Conservation (phyloP, 2,329 filamentous ascomycete species). For the Cordyceps javanica region DNA sequence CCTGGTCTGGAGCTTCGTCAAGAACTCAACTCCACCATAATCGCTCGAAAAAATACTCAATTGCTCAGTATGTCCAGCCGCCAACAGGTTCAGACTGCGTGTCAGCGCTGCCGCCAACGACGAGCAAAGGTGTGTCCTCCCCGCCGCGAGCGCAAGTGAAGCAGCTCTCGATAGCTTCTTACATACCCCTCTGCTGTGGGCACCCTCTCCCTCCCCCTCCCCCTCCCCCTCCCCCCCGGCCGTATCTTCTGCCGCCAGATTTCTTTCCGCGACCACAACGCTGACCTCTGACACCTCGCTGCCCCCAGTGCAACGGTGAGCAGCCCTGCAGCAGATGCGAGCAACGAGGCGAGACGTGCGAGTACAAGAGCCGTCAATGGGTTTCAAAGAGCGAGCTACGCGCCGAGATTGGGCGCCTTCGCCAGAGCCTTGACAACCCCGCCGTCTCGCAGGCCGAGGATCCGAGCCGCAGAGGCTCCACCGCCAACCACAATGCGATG, state of each 20-base stretch:
- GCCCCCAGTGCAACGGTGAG: conserved; percentile 8
- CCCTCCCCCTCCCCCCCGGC: no score
- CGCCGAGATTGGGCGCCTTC: conserved; percentile 19
- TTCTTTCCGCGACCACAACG: neutral
- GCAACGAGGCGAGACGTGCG: conserved; percentile 6
- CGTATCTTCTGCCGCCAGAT: neutral
- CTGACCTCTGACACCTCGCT: neutral
- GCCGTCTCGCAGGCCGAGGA: neutral
- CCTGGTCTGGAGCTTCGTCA: neutral
- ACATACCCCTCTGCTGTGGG: neutral
- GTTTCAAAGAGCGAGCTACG: conserved; percentile 17
- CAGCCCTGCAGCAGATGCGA: conserved; percentile 10
- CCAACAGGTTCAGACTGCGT: conserved; percentile 7
- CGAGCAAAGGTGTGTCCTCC: conserved; percentile 12
- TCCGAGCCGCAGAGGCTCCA: neutral
- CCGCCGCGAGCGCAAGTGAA: neutral
- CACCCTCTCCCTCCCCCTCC: neutral
- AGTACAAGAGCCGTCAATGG: conserved; percentile 8
- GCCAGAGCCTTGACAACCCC: conserved; percentile 8
- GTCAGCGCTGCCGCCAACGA: conserved; percentile 14
- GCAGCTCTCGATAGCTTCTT: neutral
- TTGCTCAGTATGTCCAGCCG: neutral
- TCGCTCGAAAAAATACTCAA: neutral
- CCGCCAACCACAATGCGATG: neutral
- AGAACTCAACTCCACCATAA: neutral